phyloP scores from a whole-genome alignment of 345 rosid genomes.

The Durio zibethinus region DNA sequence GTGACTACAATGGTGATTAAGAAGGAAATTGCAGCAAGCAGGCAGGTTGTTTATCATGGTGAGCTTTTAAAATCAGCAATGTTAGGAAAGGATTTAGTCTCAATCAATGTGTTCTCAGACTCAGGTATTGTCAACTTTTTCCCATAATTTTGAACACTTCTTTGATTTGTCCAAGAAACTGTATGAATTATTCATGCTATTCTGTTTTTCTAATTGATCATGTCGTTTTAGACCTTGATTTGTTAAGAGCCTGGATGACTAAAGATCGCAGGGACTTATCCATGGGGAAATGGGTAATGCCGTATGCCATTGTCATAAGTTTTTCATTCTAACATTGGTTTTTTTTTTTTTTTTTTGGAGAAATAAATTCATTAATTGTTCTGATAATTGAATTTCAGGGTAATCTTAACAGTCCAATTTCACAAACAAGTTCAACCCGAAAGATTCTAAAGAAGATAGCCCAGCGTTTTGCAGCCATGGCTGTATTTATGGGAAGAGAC shows the following conservation, averaged over 20 bases:
- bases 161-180: not conserved
- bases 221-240: slow-evolving; percentile 4
- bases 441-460: slow-evolving; percentile 18
- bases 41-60: not conserved
- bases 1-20: not conserved
- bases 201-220: not conserved
- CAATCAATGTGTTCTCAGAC: slow-evolving; percentile 5
- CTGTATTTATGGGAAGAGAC: slow-evolving; percentile 14
- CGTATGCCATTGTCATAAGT: not conserved
- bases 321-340: not conserved
- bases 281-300: slow-evolving; percentile 16
- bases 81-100: not conserved
- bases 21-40: not conserved
- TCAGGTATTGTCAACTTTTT: slow-evolving; percentile 15
- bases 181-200: not conserved
- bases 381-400: slow-evolving; percentile 10
- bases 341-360: not conserved
- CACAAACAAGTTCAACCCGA: slow-evolving; percentile 6
- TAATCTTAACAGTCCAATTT: not conserved
- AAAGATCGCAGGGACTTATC: slow-evolving; percentile 7
- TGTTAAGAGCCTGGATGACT: not conserved
- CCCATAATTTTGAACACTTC: too few species aligned
- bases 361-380: not conserved
- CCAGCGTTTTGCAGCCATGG: slow-evolving; percentile 16
- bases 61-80: slow-evolving; percentile 8